Percentiles rank a stretch among this genome's conserved stretches.
phyloP scores from a whole-genome alignment of 768 basidiomycete species.

The Tulasnella sp. region DNA sequence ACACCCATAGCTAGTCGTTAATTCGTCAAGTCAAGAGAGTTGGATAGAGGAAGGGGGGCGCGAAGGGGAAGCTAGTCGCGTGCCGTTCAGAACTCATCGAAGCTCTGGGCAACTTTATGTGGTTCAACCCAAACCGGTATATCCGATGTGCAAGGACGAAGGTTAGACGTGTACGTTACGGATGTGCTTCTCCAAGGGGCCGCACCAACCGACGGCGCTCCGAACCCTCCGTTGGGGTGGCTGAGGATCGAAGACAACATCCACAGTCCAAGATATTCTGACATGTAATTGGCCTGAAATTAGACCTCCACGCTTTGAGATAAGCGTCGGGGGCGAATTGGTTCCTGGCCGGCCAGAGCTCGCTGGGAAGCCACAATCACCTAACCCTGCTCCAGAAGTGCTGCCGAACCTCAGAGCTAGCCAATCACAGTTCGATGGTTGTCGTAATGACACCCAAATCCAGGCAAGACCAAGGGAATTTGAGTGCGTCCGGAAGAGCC shows the following conservation, averaged over 20 bases:
- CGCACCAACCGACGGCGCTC: slow-evolving; percentile 6
- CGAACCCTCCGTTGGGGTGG: background rate
- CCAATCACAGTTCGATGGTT: background rate
- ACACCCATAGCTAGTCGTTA: background rate
- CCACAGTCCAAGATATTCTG: background rate
- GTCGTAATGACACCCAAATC: background rate
- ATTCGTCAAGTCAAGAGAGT: background rate
- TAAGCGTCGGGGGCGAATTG: background rate
- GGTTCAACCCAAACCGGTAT: background rate
- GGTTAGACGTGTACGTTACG: slow-evolving; percentile 2
- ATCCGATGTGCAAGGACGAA: background rate
- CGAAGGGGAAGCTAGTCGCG: background rate
- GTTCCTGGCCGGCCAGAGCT: background rate
- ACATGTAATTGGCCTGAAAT: background rate
- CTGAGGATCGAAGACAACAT: background rate
- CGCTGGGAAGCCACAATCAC: background rate
- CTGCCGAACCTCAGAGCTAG: background rate
- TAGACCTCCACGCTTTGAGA: background rate
- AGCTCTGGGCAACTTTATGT: slow-evolving; percentile 2
- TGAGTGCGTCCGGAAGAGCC: background rate
- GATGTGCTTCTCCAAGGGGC: background rate
- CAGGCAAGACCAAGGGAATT: background rate
- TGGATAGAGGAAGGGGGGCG: background rate
- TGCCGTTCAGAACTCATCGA: slow-evolving; percentile 2
- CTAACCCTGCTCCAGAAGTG: background rate